Evolutionary conservation across 225 moss, liverwort and hornwort genomes (phyloP).

Genomic region (Marchantia paleacea): DNA sequence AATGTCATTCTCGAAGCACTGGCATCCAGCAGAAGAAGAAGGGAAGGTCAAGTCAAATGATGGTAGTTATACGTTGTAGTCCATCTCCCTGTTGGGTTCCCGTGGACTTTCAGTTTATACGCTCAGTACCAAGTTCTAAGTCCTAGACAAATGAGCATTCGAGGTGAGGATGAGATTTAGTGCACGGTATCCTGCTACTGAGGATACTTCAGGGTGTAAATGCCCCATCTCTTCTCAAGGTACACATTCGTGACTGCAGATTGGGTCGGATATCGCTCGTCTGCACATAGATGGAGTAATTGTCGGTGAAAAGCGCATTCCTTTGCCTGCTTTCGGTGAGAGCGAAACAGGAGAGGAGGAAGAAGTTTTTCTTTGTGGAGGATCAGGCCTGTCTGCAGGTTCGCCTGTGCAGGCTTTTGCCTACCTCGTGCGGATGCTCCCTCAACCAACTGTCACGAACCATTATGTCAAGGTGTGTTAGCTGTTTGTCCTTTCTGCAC

Average conservation of each 20-base stretch:
- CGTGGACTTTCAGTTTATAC: not conserved
- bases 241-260: slow-evolving; percentile 38
- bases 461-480: slow-evolving; percentile 82
- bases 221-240: not conserved
- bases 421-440: slow-evolving; percentile 81
- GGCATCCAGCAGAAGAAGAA: not conserved
- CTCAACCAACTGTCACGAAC: slow-evolving; percentile 83
- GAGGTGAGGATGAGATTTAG: not conserved
- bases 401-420: slow-evolving; percentile 65
- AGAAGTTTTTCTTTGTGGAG: slow-evolving; percentile 59
- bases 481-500: not conserved
- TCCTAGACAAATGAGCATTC: not conserved
- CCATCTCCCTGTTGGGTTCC: too few relatives aligned
- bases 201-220: not conserved
- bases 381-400: slow-evolving; percentile 47
- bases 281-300: slow-evolving; percentile 83
- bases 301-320: slow-evolving; percentile 67
- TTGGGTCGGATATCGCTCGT: slow-evolving; percentile 65
- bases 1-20: not conserved
- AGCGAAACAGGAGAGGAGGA: slow-evolving; percentile 39
- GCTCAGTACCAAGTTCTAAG: not conserved
- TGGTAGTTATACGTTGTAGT: too few relatives aligned
- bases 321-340: slow-evolving; percentile 34
- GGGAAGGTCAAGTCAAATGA: not conserved
- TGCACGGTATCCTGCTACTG: not conserved